phyloP scores from a whole-genome alignment of 2,329 filamentous ascomycete genomes.

The Arthrobotrys megalospora region DNA sequence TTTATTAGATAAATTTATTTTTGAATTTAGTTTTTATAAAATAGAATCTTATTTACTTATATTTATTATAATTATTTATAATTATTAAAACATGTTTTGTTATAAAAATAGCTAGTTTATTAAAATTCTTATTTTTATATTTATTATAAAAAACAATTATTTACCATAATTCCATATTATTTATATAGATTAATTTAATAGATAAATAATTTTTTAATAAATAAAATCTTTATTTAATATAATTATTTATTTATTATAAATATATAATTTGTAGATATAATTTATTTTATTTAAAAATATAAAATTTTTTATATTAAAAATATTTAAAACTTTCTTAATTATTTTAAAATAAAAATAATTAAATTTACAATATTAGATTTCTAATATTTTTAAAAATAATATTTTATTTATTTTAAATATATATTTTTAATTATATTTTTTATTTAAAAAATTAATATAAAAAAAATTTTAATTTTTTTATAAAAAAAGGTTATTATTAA shows the following conservation, averaged over 20 bases:
- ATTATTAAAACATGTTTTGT: neutral
- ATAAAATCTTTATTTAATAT: neutral
- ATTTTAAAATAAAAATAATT: conserved; percentile 2
- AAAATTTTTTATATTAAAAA: neutral
- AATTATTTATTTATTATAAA: conserved; percentile 5
- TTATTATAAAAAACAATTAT: conserved; percentile 18
- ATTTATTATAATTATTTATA: too few relatives aligned
- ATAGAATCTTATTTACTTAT: too few relatives aligned
- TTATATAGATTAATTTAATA: conserved; percentile 5
- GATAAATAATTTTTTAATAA: too few relatives aligned
- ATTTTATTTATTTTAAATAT: conserved; percentile 1
- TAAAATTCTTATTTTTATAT: conserved; percentile 2
- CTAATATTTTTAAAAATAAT: conserved; percentile 5
- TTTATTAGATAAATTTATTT: too few relatives aligned
- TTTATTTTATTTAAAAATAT: neutral
- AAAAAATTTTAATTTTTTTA: too few relatives aligned
- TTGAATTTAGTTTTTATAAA: too few relatives aligned
- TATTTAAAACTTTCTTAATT: conserved; percentile 3
- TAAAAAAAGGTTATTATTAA: neutral
- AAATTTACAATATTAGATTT: neutral
- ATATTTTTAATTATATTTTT: conserved; percentile 4
- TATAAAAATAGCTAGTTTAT: conserved; percentile 10
- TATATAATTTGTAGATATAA: conserved; percentile 4
- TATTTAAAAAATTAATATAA: conserved; percentile 12
- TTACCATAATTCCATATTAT: conserved; percentile 13